Base-by-base conservation (phyloP, 2,329 filamentous ascomycete genomes). In the Magnaporthales sp. region DNA sequence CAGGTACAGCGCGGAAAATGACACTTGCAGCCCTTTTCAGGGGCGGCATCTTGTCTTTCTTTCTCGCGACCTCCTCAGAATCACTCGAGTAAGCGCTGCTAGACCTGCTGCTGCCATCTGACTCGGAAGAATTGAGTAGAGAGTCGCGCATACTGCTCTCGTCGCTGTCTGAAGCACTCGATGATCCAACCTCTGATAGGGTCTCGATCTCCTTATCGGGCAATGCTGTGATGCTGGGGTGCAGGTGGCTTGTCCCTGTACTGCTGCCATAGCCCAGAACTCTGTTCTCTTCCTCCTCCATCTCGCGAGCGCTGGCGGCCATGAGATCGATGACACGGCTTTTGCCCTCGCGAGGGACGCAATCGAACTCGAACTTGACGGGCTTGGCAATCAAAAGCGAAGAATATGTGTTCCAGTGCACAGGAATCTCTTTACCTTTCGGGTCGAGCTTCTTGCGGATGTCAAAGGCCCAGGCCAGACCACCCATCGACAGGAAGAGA, bases 401-500 rank as follows among this genome's bases (percentile, higher is more conserved):
- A 9, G 79, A 79, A 68, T 76, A 80, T 60, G 78, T 74, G 69
- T 80, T 78, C 79, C 79, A 81, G 70, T 80, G 79, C 0, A 80
- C 76, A 1, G 81, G 79, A 22, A 84, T 77, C 22, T 79, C 76
- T 69, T 75, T 78, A 68, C 76, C 73, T 31, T 75, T 67, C 0
- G 73, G 58, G 30, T 76, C 75, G 66, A 66, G 73, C 67, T 77
- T 75, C 71, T 77, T 80, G 68, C 74, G 70, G 67, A 87, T 81
- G 66, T 79, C 77, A 70, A 87, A 88, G 0, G 79, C 84, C 84
- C 86, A 88, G 0, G 75, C 74, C 66, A 80, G 69, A 24, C 77
- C 74, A 29, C 78, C 78, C 69, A 79, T 76, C 38, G 76, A 71
- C 3, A 80, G 74, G 69, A 77, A 79, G 11, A 80, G 72, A 51